phyloP scores from a whole-genome alignment of 345 rosid genomes.

The Mercurialis annua region DNA sequence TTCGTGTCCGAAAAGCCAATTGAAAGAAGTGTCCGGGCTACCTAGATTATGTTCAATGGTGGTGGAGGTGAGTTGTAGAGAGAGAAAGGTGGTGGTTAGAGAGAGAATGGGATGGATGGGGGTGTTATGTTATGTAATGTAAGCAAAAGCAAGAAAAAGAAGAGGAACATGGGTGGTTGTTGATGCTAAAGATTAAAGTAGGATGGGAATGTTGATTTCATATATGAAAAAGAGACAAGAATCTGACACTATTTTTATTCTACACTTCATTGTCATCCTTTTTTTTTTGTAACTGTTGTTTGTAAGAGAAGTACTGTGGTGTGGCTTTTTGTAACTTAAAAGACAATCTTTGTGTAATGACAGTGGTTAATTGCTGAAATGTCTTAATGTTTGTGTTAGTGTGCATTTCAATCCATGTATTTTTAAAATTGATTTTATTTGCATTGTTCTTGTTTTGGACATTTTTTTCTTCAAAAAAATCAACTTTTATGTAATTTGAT shows the following conservation, averaged over 20 bases:
- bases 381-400: too few species aligned
- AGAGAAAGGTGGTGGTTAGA: neutral
- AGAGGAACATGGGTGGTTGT: slow-evolving; percentile 51
- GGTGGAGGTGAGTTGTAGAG: slow-evolving; percentile 1
- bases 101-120: neutral
- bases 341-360: neutral
- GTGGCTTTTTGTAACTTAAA: neutral
- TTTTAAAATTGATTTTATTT: too few species aligned
- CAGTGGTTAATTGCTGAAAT: too few species aligned
- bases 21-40: slow-evolving; percentile 15
- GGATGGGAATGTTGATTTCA: slow-evolving; percentile 36
- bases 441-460: too few species aligned
- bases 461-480: neutral
- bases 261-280: slow-evolving; percentile 5
- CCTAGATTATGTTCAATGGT: neutral
- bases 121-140: slow-evolving; percentile 33
- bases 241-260: slow-evolving; percentile 26
- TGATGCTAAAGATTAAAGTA: slow-evolving; percentile 26
- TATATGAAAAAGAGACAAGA: slow-evolving; percentile 16
- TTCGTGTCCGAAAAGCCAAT: neutral
- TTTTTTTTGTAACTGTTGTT: slow-evolving; percentile 8
- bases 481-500: too few species aligned
- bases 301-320: neutral
- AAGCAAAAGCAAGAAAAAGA: slow-evolving; percentile 22
- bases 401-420: neutral